Percentiles rank a stretch among this genome's conserved stretches.
phyloP scores from a whole-genome alignment of 352 stramenopile species.

The Pythium brachiatum region DNA sequence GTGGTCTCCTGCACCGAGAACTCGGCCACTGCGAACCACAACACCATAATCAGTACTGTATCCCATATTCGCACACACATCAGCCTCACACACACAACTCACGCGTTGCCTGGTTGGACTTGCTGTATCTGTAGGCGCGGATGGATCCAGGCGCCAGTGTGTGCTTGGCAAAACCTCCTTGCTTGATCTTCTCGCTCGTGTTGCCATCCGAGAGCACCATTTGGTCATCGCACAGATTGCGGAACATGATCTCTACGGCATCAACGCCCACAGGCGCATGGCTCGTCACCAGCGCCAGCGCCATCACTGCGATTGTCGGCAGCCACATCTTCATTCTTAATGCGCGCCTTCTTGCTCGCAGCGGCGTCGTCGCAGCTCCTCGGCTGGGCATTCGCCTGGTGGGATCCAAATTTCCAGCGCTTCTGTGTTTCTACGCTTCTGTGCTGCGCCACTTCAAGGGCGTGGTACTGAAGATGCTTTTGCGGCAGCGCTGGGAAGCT shows the following conservation, averaged over 20 bases:
- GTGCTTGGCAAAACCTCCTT: conserved; percentile 15
- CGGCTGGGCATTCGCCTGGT: neutral
- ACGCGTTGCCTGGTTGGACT: conserved; percentile 23
- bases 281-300: neutral
- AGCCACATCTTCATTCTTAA: conserved; percentile 6
- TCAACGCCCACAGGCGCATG: neutral
- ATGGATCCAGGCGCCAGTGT: conserved; percentile 21
- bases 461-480: too few species aligned
- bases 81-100: conserved; percentile 9
- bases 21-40: conserved; percentile 20
- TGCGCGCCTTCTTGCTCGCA: neutral
- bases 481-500: too few species aligned
- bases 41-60: neutral
- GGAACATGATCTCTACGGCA: conserved; percentile 36
- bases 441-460: too few species aligned
- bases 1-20: conserved; percentile 20
- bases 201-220: conserved; percentile 39
- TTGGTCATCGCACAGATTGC: conserved; percentile 38
- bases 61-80: neutral
- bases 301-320: neutral
- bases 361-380: neutral
- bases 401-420: neutral
- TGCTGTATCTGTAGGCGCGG: conserved; percentile 21
- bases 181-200: conserved; percentile 22
- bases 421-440: neutral